A percentile compares a stretch with the other conserved stretches of the same genome.
Conservation (phyloP, 2,329 filamentous ascomycete genomes). For the Claviceps pazoutovae region DNA sequence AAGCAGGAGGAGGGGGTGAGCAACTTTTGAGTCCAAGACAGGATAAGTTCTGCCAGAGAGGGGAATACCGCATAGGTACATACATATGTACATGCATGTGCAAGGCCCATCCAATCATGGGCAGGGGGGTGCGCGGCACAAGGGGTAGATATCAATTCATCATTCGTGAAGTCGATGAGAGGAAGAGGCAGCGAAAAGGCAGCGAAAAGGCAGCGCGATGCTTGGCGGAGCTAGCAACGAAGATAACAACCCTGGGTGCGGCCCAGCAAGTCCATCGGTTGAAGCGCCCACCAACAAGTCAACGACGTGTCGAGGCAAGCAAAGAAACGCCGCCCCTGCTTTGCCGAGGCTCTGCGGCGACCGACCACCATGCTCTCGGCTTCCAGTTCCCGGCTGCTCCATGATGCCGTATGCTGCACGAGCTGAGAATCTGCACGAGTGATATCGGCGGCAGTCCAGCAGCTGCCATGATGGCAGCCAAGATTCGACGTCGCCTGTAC, state of each 20-base stretch:
- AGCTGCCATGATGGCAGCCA: neutral
- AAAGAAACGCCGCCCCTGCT: neutral
- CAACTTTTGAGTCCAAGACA: constrained; percentile 1
- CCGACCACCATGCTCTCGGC: neutral
- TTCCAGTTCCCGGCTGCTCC: neutral
- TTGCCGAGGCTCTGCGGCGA: neutral
- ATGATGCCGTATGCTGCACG: neutral
- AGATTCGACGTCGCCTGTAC: neutral
- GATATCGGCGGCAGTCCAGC: too few relatives aligned
- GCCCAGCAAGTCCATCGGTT: neutral
- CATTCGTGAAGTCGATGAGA: too few relatives aligned
- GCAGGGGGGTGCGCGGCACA: neutral
- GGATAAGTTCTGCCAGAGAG: neutral
- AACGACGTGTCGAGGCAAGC: neutral
- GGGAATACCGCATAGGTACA: too few relatives aligned
- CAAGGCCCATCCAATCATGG: too few relatives aligned
- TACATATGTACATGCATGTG: too few relatives aligned
- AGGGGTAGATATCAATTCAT: neutral
- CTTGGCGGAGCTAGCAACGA: neutral
- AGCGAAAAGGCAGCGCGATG: neutral
- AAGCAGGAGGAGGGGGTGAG: neutral
- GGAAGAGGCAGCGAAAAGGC: neutral
- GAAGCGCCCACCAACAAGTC: neutral
- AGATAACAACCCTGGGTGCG: neutral
- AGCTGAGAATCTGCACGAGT: too few relatives aligned